Base-by-base conservation (phyloP, 768 basidiomycete species). In the Boletus tomentosulus region DNA sequence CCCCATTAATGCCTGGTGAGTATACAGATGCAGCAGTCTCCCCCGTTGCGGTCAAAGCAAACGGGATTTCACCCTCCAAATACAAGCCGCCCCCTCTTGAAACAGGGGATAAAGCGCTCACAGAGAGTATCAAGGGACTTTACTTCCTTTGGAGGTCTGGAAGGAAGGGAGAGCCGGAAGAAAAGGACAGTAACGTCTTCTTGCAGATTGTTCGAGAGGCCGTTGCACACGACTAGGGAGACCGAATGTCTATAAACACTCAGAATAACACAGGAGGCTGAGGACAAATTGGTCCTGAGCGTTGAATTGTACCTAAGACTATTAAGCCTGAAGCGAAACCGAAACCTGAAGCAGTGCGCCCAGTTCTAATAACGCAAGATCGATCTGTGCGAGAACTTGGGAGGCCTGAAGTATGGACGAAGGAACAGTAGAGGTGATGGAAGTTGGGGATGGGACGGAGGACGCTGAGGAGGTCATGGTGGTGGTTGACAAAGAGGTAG, bases 121-220 rank as follows among this genome's bases (percentile, higher is more conserved):
- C 71, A 38, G 76, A 80, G 35, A 75, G 78, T 31, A 76, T 86
- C 46, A 75, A 72, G 54, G 79, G 82, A 2, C 64, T 89, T 38
- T 86, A 81, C 65, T 71, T 66, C 28, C 74, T 87, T 22, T 87
- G 87, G 86, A 79, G 71, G 62, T 61, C 75, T 10, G 69, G 74
- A 28, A 71, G 66, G 46, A 59, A 53, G 48, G 64, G 53, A 19
- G 55, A 56, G 28, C 38, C 48, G 0, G 61, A 56, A 9, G 64
- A 58, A 25, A 63, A 62, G 22, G 67, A 63, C 34, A 66, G 54
- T 27, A 62, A 51, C n/a, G 42, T 51, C 41, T 76, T 76, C 60
- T 54, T 75, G 50, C 63, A 59, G 47, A 64, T 71, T 46, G 75
- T 75, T 43, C 68, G 55, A 52, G 61, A 66, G 5, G 71, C 71